Percentiles rank a stretch among this genome's conserved stretches.
These are phyloP conservation scores for Glarea lozoyensis DNA, from an alignment of 495 filamentous ascomycete genomes.

Conservation along the genomic window DNA sequence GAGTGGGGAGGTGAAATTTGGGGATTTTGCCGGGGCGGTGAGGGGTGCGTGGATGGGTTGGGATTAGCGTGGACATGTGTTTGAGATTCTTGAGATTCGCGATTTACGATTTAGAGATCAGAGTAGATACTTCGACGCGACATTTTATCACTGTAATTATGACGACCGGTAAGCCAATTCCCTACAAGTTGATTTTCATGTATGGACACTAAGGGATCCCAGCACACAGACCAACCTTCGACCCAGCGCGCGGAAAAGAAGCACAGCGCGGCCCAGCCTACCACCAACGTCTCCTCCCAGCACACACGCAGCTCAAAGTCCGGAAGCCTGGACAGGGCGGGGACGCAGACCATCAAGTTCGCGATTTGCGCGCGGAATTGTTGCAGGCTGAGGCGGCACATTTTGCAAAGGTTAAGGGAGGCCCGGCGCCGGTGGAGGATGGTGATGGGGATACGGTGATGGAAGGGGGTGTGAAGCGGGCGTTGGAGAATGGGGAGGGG, in stretches of 20 bases:
- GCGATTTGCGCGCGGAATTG: conserved; percentile 87
- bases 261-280: conserved; percentile 89
- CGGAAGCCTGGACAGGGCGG: conserved; percentile 83
- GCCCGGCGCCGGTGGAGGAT: conserved; percentile 28
- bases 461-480: conserved; percentile 50
- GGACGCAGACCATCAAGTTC: conserved; percentile 59
- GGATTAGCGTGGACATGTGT: conserved; percentile 5
- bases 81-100: too few relatives aligned
- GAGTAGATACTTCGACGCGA: too few relatives aligned
- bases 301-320: conserved; percentile 83
- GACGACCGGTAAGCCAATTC: conserved; percentile 25
- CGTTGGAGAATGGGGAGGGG: conserved; percentile 41
- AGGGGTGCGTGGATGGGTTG: too few relatives aligned
- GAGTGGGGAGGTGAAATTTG: conserved; percentile 3
- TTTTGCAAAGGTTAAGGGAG: conserved; percentile 74
- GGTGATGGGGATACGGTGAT: conserved; percentile 27
- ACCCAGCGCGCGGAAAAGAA: conserved; percentile 92
- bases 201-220: conserved; percentile 31
- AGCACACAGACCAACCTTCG: conserved; percentile 87
- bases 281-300: conserved; percentile 90
- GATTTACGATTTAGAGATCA: too few relatives aligned
- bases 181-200: not conserved
- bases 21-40: too few relatives aligned
- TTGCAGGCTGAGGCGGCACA: conserved; percentile 80
- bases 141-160: conserved; percentile 14